Conservation (phyloP, 352 stramenopile species). For the Phytopythium vexans region DNA sequence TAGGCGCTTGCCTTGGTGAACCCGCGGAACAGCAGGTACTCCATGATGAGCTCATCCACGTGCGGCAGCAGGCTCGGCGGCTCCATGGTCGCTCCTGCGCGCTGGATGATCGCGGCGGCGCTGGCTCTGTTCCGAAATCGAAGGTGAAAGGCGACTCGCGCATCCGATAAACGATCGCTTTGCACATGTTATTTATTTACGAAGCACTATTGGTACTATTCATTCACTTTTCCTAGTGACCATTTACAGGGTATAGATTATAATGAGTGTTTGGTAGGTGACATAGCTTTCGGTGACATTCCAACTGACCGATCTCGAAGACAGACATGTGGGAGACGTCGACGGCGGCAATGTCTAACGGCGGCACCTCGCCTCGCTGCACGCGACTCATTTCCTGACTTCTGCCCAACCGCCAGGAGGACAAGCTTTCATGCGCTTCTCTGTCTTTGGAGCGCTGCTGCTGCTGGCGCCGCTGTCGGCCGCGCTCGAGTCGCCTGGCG, state of each 20-base stretch:
- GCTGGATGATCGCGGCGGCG: not conserved
- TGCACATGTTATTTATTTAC: not conserved
- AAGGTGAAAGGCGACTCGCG: no score
- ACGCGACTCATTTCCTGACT: no score
- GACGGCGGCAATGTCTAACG: no score
- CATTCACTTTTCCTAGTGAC: no score
- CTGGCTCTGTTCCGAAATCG: not conserved
- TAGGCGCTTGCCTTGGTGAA: conserved; percentile 58
- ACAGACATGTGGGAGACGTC: no score
- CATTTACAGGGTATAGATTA: no score
- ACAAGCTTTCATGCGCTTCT: no score
- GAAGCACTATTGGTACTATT: not conserved
- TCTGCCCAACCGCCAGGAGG: no score
- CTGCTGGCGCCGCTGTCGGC: conserved; percentile 7
- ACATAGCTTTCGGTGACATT: no score
- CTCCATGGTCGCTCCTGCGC: conserved; percentile 15
- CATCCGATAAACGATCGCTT: not conserved
- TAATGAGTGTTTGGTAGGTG: no score
- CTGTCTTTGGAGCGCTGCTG: not conserved
- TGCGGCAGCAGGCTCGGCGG: conserved; percentile 55
- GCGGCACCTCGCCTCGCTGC: no score
- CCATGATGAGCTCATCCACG: conserved; percentile 83
- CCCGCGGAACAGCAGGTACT: conserved; percentile 83
- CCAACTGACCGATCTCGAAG: no score
- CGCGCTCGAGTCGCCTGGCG: conserved; percentile 15